These are phyloP conservation scores for Globisporangium mamillatum DNA, from an alignment of 352 stramenopile species.

Conservation along the genomic window DNA sequence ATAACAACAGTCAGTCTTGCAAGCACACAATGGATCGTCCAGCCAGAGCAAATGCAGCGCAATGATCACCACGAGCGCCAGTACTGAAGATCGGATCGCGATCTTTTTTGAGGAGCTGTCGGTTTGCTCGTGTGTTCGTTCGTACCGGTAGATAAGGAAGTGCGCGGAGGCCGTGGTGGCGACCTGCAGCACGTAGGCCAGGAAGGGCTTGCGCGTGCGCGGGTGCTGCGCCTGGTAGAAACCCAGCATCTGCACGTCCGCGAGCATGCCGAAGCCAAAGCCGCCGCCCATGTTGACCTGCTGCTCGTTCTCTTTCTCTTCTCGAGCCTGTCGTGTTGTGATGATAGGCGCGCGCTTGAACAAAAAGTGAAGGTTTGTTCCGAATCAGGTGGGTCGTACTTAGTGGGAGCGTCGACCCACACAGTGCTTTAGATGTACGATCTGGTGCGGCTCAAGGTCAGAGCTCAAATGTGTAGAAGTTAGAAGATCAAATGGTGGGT, in stretches of 20 bases:
- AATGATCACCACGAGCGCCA: neutral
- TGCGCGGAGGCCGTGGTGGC: slow-evolving; percentile 28
- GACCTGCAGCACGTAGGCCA: slow-evolving; percentile 78
- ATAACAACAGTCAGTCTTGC: no score
- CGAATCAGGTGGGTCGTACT: neutral
- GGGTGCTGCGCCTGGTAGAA: slow-evolving; percentile 73
- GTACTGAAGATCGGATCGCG: neutral
- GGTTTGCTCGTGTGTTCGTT: neutral
- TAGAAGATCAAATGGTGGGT: no score
- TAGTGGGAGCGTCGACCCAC: neutral
- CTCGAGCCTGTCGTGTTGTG: neutral
- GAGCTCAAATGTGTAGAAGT: no score
- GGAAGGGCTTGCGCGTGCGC: slow-evolving; percentile 44
- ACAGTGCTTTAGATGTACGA: neutral
- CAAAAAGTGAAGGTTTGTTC: neutral
- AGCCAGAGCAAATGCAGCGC: no score
- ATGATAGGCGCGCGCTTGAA: neutral
- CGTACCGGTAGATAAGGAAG: slow-evolving; percentile 70
- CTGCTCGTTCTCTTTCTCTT: neutral
- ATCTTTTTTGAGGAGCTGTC: neutral
- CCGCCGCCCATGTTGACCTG: slow-evolving; percentile 31
- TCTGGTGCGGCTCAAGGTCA: neutral
- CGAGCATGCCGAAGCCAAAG: slow-evolving; percentile 61
- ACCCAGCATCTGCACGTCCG: slow-evolving; percentile 73
- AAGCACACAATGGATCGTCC: no score